Base-by-base conservation (phyloP, 1,284 basidiomycete species). In the Austroboletus niveus region DNA sequence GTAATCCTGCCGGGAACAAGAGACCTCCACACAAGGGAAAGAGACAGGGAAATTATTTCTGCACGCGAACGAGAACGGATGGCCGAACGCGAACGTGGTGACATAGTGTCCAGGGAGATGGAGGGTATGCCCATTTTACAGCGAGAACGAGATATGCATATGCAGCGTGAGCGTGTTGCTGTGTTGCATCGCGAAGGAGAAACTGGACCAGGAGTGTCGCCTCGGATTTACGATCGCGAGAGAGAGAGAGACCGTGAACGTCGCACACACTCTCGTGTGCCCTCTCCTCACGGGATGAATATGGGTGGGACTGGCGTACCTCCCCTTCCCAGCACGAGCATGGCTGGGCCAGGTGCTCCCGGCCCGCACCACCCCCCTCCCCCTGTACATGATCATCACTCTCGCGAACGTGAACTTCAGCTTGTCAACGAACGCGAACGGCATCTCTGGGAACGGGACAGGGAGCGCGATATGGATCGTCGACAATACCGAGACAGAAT, bases 181-280 rank as follows among this genome's bases (percentile, higher is more conserved):
- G 48, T 20, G 24, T 22, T 55, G 15, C 62, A 64, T 30, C 64
- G 69, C 38, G 70, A 71, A 2, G 62, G 60, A 0, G 70, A 69
- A 49, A 55, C 56, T 5, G 65, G 62, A 29, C 62, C 58, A 0
- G 64, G 65, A 4, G 54, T 65, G 8, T 55, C 55, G 0, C 54
- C 62, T 15, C 56, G 62, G 1, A 54, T 29, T 40, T 54, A 59
- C 38, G 64, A 69, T n/a, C 65, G 65, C 35, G 63, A 68, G 15
- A 53, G 63, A 35, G 65, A 66, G 31, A 56, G 63, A 50, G 63
- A 68, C 14, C 63, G 63, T 34, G 63, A 65, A 46, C 65, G 68
- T 20, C 65, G 64, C 22, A 45, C 55, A 27, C 58, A 59, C 39
- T 57, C 64, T 4, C 55, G 66, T 17, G 46, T 69, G 11, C 54